Base-by-base conservation (phyloP, 2,329 filamentous ascomycete species). In the Bipolaris sorokiniana region DNA sequence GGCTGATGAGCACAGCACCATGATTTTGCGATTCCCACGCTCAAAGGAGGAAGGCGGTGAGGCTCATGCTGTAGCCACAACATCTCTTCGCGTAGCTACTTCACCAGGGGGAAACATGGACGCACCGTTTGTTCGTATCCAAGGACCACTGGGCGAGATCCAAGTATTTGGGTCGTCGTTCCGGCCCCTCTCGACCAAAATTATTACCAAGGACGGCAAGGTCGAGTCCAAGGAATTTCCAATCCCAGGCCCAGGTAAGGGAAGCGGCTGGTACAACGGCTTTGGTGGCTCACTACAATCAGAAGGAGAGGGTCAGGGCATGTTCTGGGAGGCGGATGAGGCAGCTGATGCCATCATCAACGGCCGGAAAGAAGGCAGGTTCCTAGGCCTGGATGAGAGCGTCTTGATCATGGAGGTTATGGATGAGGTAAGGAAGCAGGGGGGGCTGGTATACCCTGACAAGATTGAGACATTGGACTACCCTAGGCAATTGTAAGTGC, bases 271-370 rank as follows among this genome's bases (percentile, higher is more conserved):
- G 77, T 72, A 75, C 66, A 82, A 82, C 54, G 80, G 80, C 28
- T 82, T 82, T 54, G 78, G 76, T 15, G 75, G 70, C 38, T 61
- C 61, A 23, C 70, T 65, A 51, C 73, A 80, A 31, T 78, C 84
- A 56, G 85, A 86, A 26, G 83, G 81, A 13, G 77, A 81, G 65
- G 91, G 91, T 10, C 88, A 91, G 63, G 92, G 91, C 48, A 95
- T 96, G 90, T 95, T 91, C 79, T 94, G 89, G 89, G 90, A 93
- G 75, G 91, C 91, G 1, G 90, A 93, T 73, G 90, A 92, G 80
- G 89, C 86, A 63, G 90, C 88, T 26, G 82, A 88, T 44, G 91
- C 89, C 64, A 72, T 96, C 55, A 82, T 89, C 41, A 91, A 95
- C 72, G 90, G 91, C 20, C 87, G 86, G 77, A 84, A 88, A 69